phyloP scores from a whole-genome alignment of 2,329 filamentous ascomycete genomes.

The Hypomyces rosellus region DNA sequence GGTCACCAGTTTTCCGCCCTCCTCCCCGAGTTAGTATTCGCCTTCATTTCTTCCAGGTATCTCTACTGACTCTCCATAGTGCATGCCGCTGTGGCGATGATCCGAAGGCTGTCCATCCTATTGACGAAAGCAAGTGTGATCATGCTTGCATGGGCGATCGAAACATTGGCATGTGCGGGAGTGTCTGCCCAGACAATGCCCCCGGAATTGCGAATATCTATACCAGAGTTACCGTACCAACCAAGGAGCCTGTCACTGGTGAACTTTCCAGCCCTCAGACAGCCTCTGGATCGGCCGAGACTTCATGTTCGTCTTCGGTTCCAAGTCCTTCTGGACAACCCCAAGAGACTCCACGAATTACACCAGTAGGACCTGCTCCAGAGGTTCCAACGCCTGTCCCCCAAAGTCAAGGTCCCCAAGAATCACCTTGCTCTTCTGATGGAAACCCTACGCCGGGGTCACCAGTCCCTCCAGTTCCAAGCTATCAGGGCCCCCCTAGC shows the following conservation, averaged over 20 bases:
- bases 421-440: slow-evolving; percentile 6
- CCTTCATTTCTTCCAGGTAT: background rate
- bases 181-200: slow-evolving; percentile 21
- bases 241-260: slow-evolving; percentile 10
- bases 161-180: slow-evolving; percentile 28
- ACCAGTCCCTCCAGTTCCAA: background rate
- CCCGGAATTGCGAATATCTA: slow-evolving; percentile 29
- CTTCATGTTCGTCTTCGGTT: slow-evolving; percentile 4
- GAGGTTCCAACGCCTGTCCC: slow-evolving; percentile 6
- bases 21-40: slow-evolving; percentile 24
- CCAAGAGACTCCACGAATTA: slow-evolving; percentile 6
- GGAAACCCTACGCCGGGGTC: background rate
- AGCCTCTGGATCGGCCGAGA: slow-evolving; percentile 6
- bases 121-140: slow-evolving; percentile 27
- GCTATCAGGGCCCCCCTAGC: slow-evolving; percentile 6
- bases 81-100: slow-evolving; percentile 32
- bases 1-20: slow-evolving; percentile 24
- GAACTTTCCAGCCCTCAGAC: slow-evolving; percentile 7
- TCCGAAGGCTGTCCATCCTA: slow-evolving; percentile 19
- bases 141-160: slow-evolving; percentile 24
- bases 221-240: slow-evolving; percentile 13
- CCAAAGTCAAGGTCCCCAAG: slow-evolving; percentile 1
- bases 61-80: slow-evolving; percentile 14
- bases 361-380: slow-evolving; percentile 12
- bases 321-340: slow-evolving; percentile 2